Conservation (phyloP, 805 yeast genomes). For the Lachancea sp. region DNA sequence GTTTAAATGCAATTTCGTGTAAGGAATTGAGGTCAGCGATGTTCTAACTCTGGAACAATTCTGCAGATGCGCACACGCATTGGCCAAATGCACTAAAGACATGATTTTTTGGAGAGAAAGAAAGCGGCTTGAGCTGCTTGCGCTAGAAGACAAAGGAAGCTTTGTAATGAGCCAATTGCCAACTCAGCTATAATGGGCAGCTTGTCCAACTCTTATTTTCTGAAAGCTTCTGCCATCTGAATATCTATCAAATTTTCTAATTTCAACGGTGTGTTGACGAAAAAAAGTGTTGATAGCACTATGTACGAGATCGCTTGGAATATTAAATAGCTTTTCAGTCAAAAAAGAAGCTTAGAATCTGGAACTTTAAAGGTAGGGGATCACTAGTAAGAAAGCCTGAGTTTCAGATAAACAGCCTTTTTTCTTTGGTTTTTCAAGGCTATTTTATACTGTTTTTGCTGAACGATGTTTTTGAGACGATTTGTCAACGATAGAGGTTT, state of each 20-base stretch:
- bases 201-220: too few species aligned
- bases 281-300: conserved; percentile 6
- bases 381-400: too few species aligned
- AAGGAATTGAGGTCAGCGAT: conserved; percentile 74
- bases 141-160: too few species aligned
- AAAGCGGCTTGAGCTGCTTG: not conserved
- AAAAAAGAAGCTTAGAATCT: not conserved
- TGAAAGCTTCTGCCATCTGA: not conserved
- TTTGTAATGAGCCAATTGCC: too few species aligned
- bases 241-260: conserved; percentile 3
- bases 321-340: not conserved
- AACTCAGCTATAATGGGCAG: too few species aligned
- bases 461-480: not conserved
- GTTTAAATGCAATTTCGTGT: conserved; percentile 74
- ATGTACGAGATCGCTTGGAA: not conserved
- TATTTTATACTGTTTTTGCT: too few species aligned
- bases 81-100: conserved; percentile 82
- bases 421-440: too few species aligned
- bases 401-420: too few species aligned
- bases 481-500: not conserved
- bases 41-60: conserved; percentile 74
- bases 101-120: conserved; percentile 31
- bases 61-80: conserved; percentile 82
- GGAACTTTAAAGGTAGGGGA: not conserved
- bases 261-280: not conserved